These are phyloP conservation scores for Neolentinus lepideus DNA, from an alignment of 1,284 basidiomycete species.

Conservation along the genomic window DNA sequence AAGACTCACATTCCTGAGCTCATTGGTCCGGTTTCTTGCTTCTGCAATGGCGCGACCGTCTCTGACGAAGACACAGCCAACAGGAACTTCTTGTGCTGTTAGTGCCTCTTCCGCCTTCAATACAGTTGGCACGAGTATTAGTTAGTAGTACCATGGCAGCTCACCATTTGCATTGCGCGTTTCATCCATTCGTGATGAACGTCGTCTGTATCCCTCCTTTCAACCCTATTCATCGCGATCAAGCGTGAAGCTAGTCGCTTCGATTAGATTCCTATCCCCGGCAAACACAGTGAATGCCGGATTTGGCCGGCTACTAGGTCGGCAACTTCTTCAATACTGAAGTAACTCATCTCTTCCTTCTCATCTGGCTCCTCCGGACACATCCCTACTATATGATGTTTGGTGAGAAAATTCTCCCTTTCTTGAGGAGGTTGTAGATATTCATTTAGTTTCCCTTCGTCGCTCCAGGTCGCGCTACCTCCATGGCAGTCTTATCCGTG, in stretches of 20 bases:
- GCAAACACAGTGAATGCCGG: not conserved
- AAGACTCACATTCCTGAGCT: constrained; percentile 75
- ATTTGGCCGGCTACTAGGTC: not conserved
- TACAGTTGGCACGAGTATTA: not conserved
- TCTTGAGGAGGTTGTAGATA: no score
- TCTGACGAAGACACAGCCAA: constrained; percentile 94
- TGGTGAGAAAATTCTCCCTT: no score
- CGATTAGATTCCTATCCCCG: not conserved
- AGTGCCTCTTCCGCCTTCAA: constrained; percentile 81
- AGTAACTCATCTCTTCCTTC: no score
- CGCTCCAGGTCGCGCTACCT: no score
- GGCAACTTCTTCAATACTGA: no score
- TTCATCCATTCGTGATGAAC: constrained; percentile 14
- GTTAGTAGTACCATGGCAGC: not conserved
- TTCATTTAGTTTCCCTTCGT: no score
- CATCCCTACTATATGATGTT: no score
- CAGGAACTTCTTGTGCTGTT: constrained; percentile 84
- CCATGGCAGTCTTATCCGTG: not conserved
- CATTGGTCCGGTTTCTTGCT: constrained; percentile 92
- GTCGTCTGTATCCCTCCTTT: not conserved
- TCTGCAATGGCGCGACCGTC: constrained; percentile 71
- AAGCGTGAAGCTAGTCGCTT: no score
- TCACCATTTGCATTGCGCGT: constrained; percentile 19
- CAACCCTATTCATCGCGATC: no score
- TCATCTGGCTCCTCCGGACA: no score